phyloP scores from a whole-genome alignment of 176 grass and related monocot species.

The Cenchrus fungigraminus region DNA sequence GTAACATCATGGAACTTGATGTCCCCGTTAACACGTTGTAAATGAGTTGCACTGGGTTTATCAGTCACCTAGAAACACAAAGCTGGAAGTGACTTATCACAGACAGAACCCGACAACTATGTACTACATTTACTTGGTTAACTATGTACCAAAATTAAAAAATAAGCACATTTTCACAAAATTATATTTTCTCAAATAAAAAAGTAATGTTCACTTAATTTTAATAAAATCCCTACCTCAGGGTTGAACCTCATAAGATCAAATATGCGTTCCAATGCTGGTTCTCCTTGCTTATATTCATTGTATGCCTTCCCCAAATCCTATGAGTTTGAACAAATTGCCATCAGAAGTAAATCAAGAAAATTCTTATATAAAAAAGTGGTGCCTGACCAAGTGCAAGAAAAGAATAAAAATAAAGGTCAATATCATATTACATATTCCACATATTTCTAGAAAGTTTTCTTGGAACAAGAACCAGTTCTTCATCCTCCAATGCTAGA shows the following conservation, averaged over 20 bases:
- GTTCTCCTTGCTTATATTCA: conserved; percentile 88
- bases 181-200: conserved; percentile 13
- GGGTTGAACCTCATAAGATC: conserved; percentile 68
- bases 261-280: conserved; percentile 77
- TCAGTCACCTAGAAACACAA: conserved; percentile 58
- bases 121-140: conserved; percentile 27
- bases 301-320: conserved; percentile 83
- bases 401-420: neutral
- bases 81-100: conserved; percentile 11
- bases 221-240: conserved; percentile 58
- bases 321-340: conserved; percentile 41
- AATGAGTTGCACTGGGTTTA: conserved; percentile 55
- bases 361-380: neutral
- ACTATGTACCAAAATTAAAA: neutral
- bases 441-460: neutral
- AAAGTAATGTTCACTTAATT: neutral
- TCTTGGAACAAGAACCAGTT: neutral
- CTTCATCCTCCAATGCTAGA: conserved; percentile 12
- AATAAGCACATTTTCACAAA: conserved; percentile 30
- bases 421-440: neutral
- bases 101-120: neutral
- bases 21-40: conserved; percentile 61
- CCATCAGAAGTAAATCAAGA: conserved; percentile 28
- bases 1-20: conserved; percentile 77
- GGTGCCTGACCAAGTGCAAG: neutral